phyloP scores from a whole-genome alignment of 2,329 filamentous ascomycete genomes.

The Cryphonectria parasitica region DNA sequence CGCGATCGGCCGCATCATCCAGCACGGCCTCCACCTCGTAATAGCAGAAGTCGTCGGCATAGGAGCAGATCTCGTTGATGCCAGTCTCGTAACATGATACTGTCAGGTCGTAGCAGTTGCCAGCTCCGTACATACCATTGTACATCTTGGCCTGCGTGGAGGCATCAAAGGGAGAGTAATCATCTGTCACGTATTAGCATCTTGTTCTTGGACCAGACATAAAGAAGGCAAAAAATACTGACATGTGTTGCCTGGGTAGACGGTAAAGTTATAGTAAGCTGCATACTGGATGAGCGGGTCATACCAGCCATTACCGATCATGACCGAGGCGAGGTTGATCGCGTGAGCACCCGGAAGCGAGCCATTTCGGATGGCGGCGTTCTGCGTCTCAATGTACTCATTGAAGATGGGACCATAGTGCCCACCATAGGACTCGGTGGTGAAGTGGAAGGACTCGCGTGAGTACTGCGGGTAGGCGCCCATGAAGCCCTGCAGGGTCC shows the following conservation, averaged over 20 bases:
- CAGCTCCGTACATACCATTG: slow-evolving; percentile 62
- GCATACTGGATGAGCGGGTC: slow-evolving; percentile 60
- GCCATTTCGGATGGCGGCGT: slow-evolving; percentile 40
- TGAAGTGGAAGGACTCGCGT: slow-evolving; percentile 55
- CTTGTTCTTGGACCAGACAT: background rate
- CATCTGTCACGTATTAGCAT: slow-evolving; percentile 38
- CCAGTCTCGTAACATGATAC: slow-evolving; percentile 57
- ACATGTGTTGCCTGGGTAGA: slow-evolving; percentile 56
- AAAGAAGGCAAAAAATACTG: background rate
- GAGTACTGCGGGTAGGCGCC: slow-evolving; percentile 60
- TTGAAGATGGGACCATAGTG: slow-evolving; percentile 62
- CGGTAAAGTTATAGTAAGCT: slow-evolving; percentile 61
- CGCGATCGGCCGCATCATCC: slow-evolving; percentile 54
- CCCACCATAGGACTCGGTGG: slow-evolving; percentile 61
- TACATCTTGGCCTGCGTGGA: slow-evolving; percentile 55
- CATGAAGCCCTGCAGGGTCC: slow-evolving; percentile 65
- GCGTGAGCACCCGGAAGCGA: slow-evolving; percentile 43
- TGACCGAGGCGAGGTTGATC: slow-evolving; percentile 53
- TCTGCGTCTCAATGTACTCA: slow-evolving; percentile 51
- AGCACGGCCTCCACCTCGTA: slow-evolving; percentile 56
- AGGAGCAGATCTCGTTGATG: slow-evolving; percentile 53
- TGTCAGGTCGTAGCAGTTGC: slow-evolving; percentile 64
- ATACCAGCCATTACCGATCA: slow-evolving; percentile 64
- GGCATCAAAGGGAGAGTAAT: slow-evolving; percentile 55
- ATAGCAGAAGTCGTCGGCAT: slow-evolving; percentile 60